Conservation (phyloP, 495 filamentous ascomycete genomes). For the Lasiosphaeriaceae sp. region DNA sequence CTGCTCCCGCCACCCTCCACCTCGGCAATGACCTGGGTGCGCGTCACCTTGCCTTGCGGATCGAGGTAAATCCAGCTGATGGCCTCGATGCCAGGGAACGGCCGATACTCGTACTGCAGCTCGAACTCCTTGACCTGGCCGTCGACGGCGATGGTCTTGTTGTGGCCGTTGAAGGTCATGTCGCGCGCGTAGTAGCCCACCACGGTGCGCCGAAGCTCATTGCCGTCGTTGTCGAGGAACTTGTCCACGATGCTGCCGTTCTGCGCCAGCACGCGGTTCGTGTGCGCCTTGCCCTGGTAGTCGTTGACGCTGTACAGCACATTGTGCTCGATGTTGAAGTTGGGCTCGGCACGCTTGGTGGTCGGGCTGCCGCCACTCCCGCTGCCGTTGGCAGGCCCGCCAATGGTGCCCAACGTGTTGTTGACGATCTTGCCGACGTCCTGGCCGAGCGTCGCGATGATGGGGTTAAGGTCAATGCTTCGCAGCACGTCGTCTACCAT, state of each 20-base stretch:
- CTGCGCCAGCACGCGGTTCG: slow-evolving; percentile 52
- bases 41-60: slow-evolving; percentile 40
- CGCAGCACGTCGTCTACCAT: slow-evolving; percentile 52
- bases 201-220: slow-evolving; percentile 29
- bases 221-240: slow-evolving; percentile 50
- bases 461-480: slow-evolving; percentile 55
- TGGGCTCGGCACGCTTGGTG: slow-evolving; percentile 26
- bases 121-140: slow-evolving; percentile 42
- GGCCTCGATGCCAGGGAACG: slow-evolving; percentile 47
- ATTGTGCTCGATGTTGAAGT: slow-evolving; percentile 44
- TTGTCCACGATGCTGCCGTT: slow-evolving; percentile 51
- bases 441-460: slow-evolving; percentile 50
- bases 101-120: slow-evolving; percentile 49
- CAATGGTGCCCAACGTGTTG: slow-evolving; percentile 34
- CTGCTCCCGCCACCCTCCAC: slow-evolving; percentile 46
- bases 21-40: slow-evolving; percentile 50
- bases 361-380: slow-evolving; percentile 1
- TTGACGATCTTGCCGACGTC: slow-evolving; percentile 45
- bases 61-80: slow-evolving; percentile 47
- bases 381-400: slow-evolving; percentile 12
- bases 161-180: slow-evolving; percentile 53
- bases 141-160: slow-evolving; percentile 39
- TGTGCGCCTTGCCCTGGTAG: slow-evolving; percentile 51
- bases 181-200: slow-evolving; percentile 47
- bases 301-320: slow-evolving; percentile 55